A percentile compares a stretch with the other conserved stretches of the same genome.
These are phyloP conservation scores for Oryza australiensis DNA, from an alignment of 176 grass and related monocot genomes.

Conservation along the genomic window DNA sequence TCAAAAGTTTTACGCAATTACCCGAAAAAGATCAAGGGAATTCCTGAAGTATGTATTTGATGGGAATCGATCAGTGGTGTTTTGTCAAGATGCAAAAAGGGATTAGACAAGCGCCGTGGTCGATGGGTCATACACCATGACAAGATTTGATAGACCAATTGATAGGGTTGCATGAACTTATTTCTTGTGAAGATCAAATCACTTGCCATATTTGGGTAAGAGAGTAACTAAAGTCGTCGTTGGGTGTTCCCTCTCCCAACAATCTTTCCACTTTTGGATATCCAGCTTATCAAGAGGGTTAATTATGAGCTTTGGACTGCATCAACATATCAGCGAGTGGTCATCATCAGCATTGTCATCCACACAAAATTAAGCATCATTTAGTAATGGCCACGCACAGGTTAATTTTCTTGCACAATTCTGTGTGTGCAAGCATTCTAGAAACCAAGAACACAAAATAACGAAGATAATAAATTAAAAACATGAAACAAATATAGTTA, in stretches of 20 bases:
- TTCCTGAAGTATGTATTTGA: neutral
- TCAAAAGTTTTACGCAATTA: neutral
- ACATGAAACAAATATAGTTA: neutral
- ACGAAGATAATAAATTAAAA: neutral
- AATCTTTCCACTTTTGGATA: conserved; percentile 39
- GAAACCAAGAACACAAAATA: neutral
- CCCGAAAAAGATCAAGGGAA: neutral
- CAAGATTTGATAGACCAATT: neutral
- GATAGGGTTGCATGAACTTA: conserved; percentile 28
- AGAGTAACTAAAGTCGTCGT: conserved; percentile 18
- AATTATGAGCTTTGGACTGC: conserved; percentile 28
- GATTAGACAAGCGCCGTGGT: conserved; percentile 38
- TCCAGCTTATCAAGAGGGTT: neutral
- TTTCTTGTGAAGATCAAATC: conserved; percentile 29
- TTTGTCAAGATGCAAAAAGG: conserved; percentile 47
- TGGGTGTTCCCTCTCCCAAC: conserved; percentile 25
- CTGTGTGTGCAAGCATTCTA: neutral
- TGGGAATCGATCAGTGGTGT: conserved; percentile 21
- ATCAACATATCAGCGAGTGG: conserved; percentile 21
- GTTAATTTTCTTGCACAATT: neutral
- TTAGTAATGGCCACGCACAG: neutral
- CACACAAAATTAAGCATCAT: conserved; percentile 9
- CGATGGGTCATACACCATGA: conserved; percentile 36
- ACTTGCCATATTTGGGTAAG: conserved; percentile 32
- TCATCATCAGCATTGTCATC: conserved; percentile 41